A percentile compares a stretch with the other conserved stretches of the same genome.
Evolutionary conservation across 805 yeast species (phyloP).

Genomic region (Candida morakotiae): DNA sequence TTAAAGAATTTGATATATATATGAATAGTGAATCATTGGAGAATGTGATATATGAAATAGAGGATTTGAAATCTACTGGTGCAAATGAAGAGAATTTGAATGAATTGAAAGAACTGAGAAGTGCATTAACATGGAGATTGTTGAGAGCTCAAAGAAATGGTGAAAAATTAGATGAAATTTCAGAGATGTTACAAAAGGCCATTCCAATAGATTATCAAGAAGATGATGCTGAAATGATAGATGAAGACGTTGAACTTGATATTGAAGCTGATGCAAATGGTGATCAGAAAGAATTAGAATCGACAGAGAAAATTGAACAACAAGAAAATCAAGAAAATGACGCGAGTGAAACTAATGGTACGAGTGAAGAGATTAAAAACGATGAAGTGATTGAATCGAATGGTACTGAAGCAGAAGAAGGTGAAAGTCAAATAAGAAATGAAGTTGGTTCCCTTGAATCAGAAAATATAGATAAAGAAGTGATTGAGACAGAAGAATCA

Average conservation of each 20-base stretch:
- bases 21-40: conserved; percentile 4
- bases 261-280: neutral
- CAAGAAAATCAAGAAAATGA: neutral
- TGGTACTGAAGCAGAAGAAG: too few relatives aligned
- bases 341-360: too few relatives aligned
- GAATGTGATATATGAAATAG: conserved; percentile 4
- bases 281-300: neutral
- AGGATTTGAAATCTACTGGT: conserved; percentile 2
- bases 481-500: too few relatives aligned
- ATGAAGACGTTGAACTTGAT: neutral
- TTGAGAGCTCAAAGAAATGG: conserved; percentile 19
- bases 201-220: conserved; percentile 6
- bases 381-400: neutral
- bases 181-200: conserved; percentile 8
- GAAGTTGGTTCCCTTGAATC: too few relatives aligned
- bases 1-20: conserved; percentile 6
- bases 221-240: conserved; percentile 1
- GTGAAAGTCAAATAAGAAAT: too few relatives aligned
- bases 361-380: too few relatives aligned
- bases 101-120: conserved; percentile 20
- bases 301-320: neutral
- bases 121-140: conserved; percentile 31
- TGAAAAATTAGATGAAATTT: conserved; percentile 26
- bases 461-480: too few relatives aligned
- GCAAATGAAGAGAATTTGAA: conserved; percentile 4